A percentile compares a stretch with the other conserved stretches of the same genome.
Evolutionary conservation across 2,329 filamentous ascomycete genomes (phyloP).

Genomic region (Aureobasidium sp.): DNA sequence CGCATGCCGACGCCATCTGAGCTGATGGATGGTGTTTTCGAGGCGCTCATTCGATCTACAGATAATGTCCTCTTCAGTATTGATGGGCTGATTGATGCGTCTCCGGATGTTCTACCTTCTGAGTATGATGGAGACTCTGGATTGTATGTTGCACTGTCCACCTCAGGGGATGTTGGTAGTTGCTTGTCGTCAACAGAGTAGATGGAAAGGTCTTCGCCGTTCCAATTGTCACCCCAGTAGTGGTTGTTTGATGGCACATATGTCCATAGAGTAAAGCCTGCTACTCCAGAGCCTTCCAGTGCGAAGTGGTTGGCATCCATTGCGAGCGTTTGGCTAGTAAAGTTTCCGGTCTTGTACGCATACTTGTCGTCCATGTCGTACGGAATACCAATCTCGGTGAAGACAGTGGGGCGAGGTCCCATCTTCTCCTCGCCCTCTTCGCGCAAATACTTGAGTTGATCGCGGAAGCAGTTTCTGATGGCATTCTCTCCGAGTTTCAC

Average conservation of each 20-base stretch:
- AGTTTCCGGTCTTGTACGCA: conserved; percentile 92
- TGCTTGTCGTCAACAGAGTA: conserved; percentile 73
- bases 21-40: conserved; percentile 13
- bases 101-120: conserved; percentile 40
- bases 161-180: conserved; percentile 36
- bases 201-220: conserved; percentile 92
- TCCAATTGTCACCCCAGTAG: conserved; percentile 87
- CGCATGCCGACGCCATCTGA: conserved; percentile 64
- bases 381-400: conserved; percentile 94
- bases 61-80: conserved; percentile 70
- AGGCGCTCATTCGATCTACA: conserved; percentile 37
- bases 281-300: conserved; percentile 72
- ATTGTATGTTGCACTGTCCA: conserved; percentile 39
- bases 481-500: conserved; percentile 89
- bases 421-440: conserved; percentile 83
- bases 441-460: conserved; percentile 74
- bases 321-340: conserved; percentile 81
- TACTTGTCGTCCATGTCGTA: conserved; percentile 98
- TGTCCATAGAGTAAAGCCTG: conserved; percentile 84
- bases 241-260: conserved; percentile 71
- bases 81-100: conserved; percentile 57
- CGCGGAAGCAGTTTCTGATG: conserved; percentile 84
- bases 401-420: conserved; percentile 78
- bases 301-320: conserved; percentile 96
- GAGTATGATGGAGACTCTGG: conserved; percentile 47